phyloP scores from a whole-genome alignment of 192 early-diverging fungal species.

The Coemansia sp. region DNA sequence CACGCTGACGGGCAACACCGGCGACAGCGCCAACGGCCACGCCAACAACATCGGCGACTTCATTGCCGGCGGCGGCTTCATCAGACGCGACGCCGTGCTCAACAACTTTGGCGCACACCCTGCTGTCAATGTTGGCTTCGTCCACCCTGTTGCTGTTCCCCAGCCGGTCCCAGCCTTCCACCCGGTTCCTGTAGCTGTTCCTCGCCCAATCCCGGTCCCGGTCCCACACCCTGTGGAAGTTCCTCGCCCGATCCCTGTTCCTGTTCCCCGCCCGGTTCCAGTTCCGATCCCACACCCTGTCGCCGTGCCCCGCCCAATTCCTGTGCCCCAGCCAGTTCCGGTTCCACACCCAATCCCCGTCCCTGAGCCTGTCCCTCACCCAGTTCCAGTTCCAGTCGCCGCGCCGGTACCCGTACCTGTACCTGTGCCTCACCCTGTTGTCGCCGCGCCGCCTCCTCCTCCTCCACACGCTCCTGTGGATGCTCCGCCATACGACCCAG shows the following conservation, averaged over 20 bases:
- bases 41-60: constrained; percentile 40
- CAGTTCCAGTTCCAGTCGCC: constrained; percentile 14
- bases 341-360: constrained; percentile 12
- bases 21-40: constrained; percentile 36
- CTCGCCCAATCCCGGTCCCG: not conserved
- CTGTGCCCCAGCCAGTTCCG: not conserved
- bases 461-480: constrained; percentile 12
- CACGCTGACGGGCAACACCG: constrained; percentile 34
- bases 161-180: not conserved
- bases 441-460: constrained; percentile 9
- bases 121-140: not conserved
- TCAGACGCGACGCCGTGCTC: constrained; percentile 34
- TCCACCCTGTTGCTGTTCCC: not conserved
- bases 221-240: not conserved
- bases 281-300: constrained; percentile 19
- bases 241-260: constrained; percentile 1
- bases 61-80: not conserved
- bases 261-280: constrained; percentile 1
- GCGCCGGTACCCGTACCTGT: constrained; percentile 16
- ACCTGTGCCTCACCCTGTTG: not conserved
- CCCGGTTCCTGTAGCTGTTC: not conserved
- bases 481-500: not conserved
- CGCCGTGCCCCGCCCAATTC: constrained; percentile 14
- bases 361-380: constrained; percentile 2
- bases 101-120: constrained; percentile 39